Conservation (phyloP, 768 basidiomycete species). For the Phanerochaete carnosa region DNA sequence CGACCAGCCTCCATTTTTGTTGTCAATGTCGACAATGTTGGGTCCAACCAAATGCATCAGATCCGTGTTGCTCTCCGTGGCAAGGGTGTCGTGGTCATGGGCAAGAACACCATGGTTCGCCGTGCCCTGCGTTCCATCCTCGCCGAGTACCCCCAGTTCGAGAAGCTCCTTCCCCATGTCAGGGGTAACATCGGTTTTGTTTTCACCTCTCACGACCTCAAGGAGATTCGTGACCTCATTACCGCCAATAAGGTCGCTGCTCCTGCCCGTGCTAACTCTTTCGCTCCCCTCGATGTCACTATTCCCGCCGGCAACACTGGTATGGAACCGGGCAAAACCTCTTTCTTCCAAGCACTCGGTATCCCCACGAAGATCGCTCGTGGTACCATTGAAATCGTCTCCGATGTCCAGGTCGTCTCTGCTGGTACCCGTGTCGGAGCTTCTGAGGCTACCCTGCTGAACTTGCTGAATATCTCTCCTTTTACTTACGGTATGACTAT, state of each 20-base stretch:
- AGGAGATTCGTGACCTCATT: conserved; percentile 92
- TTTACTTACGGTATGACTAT: conserved; percentile 99
- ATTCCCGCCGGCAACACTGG: conserved; percentile 98
- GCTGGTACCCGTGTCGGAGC: conserved; percentile 92
- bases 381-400: conserved; percentile 99
- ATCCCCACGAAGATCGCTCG: conserved; percentile 99
- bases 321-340: conserved; percentile 99
- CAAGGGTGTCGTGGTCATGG: conserved; percentile 97
- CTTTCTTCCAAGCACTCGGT: conserved; percentile 99
- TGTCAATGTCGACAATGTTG: conserved; percentile 99
- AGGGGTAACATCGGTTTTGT: conserved; percentile 99
- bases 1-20: conserved; percentile 92
- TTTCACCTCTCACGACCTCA: conserved; percentile 89
- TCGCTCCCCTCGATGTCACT: conserved; percentile 86
- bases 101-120: conserved; percentile 99
- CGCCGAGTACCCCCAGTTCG: conserved; percentile 87
- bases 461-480: conserved; percentile 99
- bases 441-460: conserved; percentile 96
- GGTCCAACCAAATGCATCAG: conserved; percentile 99
- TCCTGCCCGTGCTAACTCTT: conserved; percentile 97
- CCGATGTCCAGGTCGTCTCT: conserved; percentile 91
- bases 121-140: conserved; percentile 93
- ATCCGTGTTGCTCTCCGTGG: conserved; percentile 95
- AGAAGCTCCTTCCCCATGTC: conserved; percentile 93
- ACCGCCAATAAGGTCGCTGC: conserved; percentile 97